Evolutionary conservation across 2,329 filamentous ascomycete species (phyloP).

Genomic region (Hysterium pulicare): DNA sequence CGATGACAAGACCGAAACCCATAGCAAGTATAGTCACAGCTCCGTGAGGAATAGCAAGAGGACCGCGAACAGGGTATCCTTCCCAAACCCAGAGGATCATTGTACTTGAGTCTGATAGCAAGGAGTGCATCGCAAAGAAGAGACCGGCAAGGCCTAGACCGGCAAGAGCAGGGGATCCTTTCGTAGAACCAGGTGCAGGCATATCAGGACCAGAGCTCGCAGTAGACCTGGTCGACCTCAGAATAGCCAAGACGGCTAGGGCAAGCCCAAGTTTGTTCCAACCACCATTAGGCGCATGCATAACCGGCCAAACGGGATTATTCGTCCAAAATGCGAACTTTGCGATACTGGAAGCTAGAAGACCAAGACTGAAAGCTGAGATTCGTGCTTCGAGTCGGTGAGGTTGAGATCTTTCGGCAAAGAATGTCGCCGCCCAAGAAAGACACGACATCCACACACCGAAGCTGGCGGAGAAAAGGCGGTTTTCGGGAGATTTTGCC

Average conservation of each 20-base stretch:
- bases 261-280: slow-evolving; percentile 82
- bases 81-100: slow-evolving; percentile 99
- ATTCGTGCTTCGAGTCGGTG: slow-evolving; percentile 77
- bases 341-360: slow-evolving; percentile 79
- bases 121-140: slow-evolving; percentile 84
- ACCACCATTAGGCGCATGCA: slow-evolving; percentile 85
- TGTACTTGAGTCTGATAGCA: slow-evolving; percentile 94
- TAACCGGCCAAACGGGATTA: slow-evolving; percentile 94
- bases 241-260: slow-evolving; percentile 70
- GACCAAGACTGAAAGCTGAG: slow-evolving; percentile 73
- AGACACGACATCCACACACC: slow-evolving; percentile 77
- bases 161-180: slow-evolving; percentile 67
- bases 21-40: slow-evolving; percentile 83
- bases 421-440: slow-evolving; percentile 79
- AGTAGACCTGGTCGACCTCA: slow-evolving; percentile 69
- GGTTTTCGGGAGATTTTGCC: slow-evolving; percentile 66
- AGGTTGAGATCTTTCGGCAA: slow-evolving; percentile 70
- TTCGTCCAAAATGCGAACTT: slow-evolving; percentile 95
- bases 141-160: slow-evolving; percentile 77
- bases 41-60: slow-evolving; percentile 84
- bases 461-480: slow-evolving; percentile 78
- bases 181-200: slow-evolving; percentile 53
- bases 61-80: slow-evolving; percentile 85
- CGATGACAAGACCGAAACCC: slow-evolving; percentile 73
- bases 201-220: slow-evolving; percentile 46